Evolutionary conservation across 768 basidiomycete species (phyloP).

Genomic region (Artomyces pyxidatus): DNA sequence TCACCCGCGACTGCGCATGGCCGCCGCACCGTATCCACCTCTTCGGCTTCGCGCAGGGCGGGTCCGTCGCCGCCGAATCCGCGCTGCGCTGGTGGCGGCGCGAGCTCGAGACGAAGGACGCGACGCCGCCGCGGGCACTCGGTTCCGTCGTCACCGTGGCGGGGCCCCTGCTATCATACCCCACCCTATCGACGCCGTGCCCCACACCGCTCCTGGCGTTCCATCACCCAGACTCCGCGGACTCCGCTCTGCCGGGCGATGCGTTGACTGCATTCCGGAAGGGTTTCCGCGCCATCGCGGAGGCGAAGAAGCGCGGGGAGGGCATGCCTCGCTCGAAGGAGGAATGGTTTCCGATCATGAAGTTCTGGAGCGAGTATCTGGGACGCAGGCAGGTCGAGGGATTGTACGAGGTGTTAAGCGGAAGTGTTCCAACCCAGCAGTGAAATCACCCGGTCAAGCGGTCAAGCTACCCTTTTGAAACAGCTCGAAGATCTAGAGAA

Average conservation of each 20-base stretch:
- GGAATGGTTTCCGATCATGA: constrained; percentile 82
- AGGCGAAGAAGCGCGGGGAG: constrained; percentile 38
- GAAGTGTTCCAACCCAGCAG: too few relatives aligned
- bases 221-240: constrained; percentile 42
- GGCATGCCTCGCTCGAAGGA: constrained; percentile 73
- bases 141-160: constrained; percentile 63
- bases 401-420: constrained; percentile 59
- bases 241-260: constrained; percentile 34
- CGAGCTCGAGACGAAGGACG: constrained; percentile 12
- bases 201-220: constrained; percentile 58
- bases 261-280: constrained; percentile 48
- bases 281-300: constrained; percentile 43
- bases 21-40: constrained; percentile 62
- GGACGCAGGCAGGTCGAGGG: constrained; percentile 47
- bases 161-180: constrained; percentile 74
- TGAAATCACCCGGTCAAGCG: too few relatives aligned
- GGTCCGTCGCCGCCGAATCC: constrained; percentile 65
- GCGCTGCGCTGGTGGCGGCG: constrained; percentile 42
- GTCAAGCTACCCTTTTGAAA: too few relatives aligned
- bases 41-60: constrained; percentile 87
- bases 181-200: constrained; percentile 44
- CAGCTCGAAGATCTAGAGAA: too few relatives aligned
- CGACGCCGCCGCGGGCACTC: constrained; percentile 27
- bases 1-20: constrained; percentile 60
- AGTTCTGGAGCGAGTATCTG: constrained; percentile 74